phyloP scores from a whole-genome alignment of 257 asterid genomes.

The Nicotiana benthamiana region DNA sequence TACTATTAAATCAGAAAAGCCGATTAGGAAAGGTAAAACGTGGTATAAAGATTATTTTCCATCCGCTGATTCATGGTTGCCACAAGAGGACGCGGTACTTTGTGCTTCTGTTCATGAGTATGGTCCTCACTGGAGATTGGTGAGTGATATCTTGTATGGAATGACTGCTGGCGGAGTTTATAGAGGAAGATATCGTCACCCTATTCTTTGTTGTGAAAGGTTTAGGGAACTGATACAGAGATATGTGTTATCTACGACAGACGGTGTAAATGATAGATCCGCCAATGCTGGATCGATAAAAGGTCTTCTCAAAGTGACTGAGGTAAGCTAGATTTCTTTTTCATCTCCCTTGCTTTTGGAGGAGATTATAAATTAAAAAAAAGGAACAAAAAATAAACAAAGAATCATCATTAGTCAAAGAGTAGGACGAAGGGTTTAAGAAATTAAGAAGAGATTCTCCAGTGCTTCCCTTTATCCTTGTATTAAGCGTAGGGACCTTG shows the following conservation, averaged over 20 bases:
- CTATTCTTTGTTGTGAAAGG: slow-evolving; percentile 89
- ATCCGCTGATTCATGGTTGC: slow-evolving; percentile 73
- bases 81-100: slow-evolving; percentile 71
- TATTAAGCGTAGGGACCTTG: neutral
- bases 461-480: neutral
- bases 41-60: slow-evolving; percentile 69
- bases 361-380: neutral
- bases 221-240: slow-evolving; percentile 82
- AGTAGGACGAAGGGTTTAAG: neutral
- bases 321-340: slow-evolving; percentile 41
- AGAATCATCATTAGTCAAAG: neutral
- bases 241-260: slow-evolving; percentile 60
- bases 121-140: slow-evolving; percentile 87
- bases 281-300: slow-evolving; percentile 53
- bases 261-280: slow-evolving; percentile 57
- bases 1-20: slow-evolving; percentile 72
- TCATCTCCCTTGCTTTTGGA: neutral
- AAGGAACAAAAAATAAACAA: neutral
- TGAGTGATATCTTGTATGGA: slow-evolving; percentile 70
- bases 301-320: slow-evolving; percentile 80
- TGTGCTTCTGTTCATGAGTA: slow-evolving; percentile 82
- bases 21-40: slow-evolving; percentile 52
- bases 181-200: slow-evolving; percentile 82
- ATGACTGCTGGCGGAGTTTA: slow-evolving; percentile 72
- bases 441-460: neutral